phyloP scores from a whole-genome alignment of 495 filamentous ascomycete species.

The Trichoderma gamsii region DNA sequence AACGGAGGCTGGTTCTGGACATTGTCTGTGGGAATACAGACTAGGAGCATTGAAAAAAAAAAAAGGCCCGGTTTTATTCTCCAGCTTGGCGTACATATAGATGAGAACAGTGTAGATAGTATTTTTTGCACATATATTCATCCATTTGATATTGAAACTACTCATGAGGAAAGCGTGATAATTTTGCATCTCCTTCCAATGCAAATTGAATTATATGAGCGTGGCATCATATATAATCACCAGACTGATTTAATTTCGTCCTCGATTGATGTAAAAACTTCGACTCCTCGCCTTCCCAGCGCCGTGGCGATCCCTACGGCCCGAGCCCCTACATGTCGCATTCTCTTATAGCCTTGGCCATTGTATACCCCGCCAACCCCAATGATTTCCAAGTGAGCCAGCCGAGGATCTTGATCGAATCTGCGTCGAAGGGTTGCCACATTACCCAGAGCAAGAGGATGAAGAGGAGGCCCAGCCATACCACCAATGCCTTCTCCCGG shows the following conservation, averaged over 20 bases:
- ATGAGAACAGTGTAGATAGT: constrained; percentile 1
- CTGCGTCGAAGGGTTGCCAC: constrained; percentile 52
- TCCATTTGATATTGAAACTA: not conserved
- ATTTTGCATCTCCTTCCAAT: not conserved
- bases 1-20: constrained; percentile 8
- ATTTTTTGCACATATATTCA: not conserved
- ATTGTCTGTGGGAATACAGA: constrained; percentile 4
- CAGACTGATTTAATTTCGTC: constrained; percentile 14
- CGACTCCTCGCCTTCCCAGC: constrained; percentile 52
- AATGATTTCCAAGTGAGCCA: constrained; percentile 49
- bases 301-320: constrained; percentile 61
- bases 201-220: not conserved
- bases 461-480: constrained; percentile 59
- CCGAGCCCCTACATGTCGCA: constrained; percentile 56
- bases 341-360: constrained; percentile 50
- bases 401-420: constrained; percentile 39
- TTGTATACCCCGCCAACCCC: constrained; percentile 64
- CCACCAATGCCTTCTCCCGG: constrained; percentile 55
- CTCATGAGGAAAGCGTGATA: not conserved
- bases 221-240: not conserved
- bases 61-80: not conserved
- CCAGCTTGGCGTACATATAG: not conserved
- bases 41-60: not conserved
- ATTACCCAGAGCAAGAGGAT: constrained; percentile 69
- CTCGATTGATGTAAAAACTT: constrained; percentile 53